Evolutionary conservation across 805 yeast genomes (phyloP), one percentile per base, ranked within the genome.

Genomic region (Osmozyma mogii): DNA sequence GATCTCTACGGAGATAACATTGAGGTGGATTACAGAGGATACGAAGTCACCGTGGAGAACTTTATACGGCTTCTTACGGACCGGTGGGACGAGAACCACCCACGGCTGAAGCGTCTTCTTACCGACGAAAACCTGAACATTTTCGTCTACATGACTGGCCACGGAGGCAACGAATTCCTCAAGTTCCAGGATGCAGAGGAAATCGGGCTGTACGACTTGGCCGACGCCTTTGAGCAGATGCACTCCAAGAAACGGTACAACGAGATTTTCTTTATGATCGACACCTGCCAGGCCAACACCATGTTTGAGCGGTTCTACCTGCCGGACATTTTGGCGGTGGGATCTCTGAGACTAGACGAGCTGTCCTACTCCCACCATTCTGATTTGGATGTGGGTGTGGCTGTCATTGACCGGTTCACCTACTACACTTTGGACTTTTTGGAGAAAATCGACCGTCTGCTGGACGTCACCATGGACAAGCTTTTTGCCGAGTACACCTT

Each of bases 131-230:
- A 85, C 51, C 84, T 95, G 17, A 92, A 92, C 53, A 85, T 92
- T 29, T 84, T 92, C 55, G 81, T 92, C 16, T 92, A 92, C 53
- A 69, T 92, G 77, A 92, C 98, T 1, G 99, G 99, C 15, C 99
- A 92, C 56, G 99, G 99, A 15, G 99, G 99, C 30, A 85, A 88
- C 47, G 97, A 92, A 55, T 92, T 92, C 55, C 70, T 92, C 46
- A 92, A 92, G 57, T 92, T 92, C 55, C 99, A 92, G 60, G 99
- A 92, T 52, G 96, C 97, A 8, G 98, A 92, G 54, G 98, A 92
- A 49, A 87, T 92, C 34, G 87, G 95, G 2, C 78, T 95, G 7
- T 80, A 84, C 60, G 99, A 92, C 56, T 72, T 92, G 37, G 97
- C 98, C 2, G 95, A 92, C 58, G 97, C 97, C 3, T 84, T 92